Evolutionary conservation across 1,284 basidiomycete genomes (phyloP).

Genomic region (Boletus semigastroideus): DNA sequence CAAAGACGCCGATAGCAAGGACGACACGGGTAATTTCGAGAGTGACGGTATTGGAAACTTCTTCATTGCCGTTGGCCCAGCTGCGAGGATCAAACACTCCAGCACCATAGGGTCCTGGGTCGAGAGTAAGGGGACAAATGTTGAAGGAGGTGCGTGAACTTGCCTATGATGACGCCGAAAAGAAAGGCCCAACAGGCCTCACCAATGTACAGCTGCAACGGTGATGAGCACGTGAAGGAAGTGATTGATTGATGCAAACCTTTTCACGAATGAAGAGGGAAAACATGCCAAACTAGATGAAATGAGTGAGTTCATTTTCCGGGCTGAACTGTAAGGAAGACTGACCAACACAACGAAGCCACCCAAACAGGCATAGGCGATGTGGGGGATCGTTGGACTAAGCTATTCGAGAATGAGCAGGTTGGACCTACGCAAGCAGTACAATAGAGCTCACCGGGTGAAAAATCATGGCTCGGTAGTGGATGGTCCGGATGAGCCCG

Average conservation of each 20-base stretch:
- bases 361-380: constrained; percentile 82
- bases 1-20: constrained; percentile 96
- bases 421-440: neutral
- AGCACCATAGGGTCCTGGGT: constrained; percentile 79
- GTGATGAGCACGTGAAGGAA: constrained; percentile 10
- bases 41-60: constrained; percentile 69
- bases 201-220: constrained; percentile 79
- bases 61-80: constrained; percentile 67
- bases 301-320: neutral
- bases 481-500: neutral
- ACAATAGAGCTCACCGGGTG: constrained; percentile 23
- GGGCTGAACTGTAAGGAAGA: neutral
- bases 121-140: neutral
- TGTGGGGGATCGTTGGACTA: constrained; percentile 66
- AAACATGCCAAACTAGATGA: constrained; percentile 86
- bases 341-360: constrained; percentile 78
- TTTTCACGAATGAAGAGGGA: constrained; percentile 90
- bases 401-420: constrained; percentile 46
- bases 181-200: constrained; percentile 96
- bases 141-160: constrained; percentile 27
- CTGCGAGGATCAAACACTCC: constrained; percentile 83
- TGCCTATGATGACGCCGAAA: constrained; percentile 90
- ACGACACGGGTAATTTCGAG: constrained; percentile 95
- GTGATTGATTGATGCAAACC: constrained; percentile 38
- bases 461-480: constrained; percentile 23